Percentiles rank a stretch among this genome's conserved stretches.
Evolutionary conservation across 2,329 filamentous ascomycete genomes (phyloP).

Genomic region (Hirsutella thompsonii): DNA sequence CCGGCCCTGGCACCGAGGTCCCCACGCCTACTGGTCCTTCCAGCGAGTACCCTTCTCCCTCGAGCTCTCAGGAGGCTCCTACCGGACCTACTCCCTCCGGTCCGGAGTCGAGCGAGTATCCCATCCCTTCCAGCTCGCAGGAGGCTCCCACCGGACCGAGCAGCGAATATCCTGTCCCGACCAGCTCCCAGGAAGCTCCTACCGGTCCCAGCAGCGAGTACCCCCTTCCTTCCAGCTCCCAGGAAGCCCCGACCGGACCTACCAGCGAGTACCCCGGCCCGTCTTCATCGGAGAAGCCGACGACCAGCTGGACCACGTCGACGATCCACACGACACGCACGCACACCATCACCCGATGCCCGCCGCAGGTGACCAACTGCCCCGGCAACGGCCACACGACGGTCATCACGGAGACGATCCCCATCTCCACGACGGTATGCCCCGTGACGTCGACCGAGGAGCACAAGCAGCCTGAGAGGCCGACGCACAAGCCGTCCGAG

Average conservation of each 20-base stretch:
- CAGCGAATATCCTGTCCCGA: too few species aligned
- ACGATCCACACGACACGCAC: conserved; percentile 16
- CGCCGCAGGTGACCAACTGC: conserved; percentile 16
- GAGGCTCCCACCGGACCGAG: neutral
- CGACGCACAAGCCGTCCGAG: neutral
- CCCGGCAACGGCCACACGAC: conserved; percentile 13
- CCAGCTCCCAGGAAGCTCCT: too few species aligned
- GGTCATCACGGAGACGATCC: conserved; percentile 14
- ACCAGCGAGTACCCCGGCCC: neutral
- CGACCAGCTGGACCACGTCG: conserved; percentile 15
- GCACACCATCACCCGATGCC: conserved; percentile 10
- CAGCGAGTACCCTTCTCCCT: neutral
- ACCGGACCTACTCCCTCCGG: neutral
- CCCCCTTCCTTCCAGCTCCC: too few species aligned
- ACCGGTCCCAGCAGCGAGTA: too few species aligned
- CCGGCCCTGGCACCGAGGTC: neutral
- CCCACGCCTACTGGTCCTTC: neutral
- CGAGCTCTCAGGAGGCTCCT: neutral
- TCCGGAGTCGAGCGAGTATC: neutral
- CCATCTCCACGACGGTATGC: conserved; percentile 28
- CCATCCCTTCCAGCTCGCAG: neutral
- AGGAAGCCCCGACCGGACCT: too few species aligned
- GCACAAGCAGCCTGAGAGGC: neutral
- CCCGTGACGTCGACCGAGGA: conserved; percentile 1
- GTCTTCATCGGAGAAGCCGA: neutral